phyloP scores from a whole-genome alignment of 1,284 basidiomycete species.

The Moesziomyces aphidis region DNA sequence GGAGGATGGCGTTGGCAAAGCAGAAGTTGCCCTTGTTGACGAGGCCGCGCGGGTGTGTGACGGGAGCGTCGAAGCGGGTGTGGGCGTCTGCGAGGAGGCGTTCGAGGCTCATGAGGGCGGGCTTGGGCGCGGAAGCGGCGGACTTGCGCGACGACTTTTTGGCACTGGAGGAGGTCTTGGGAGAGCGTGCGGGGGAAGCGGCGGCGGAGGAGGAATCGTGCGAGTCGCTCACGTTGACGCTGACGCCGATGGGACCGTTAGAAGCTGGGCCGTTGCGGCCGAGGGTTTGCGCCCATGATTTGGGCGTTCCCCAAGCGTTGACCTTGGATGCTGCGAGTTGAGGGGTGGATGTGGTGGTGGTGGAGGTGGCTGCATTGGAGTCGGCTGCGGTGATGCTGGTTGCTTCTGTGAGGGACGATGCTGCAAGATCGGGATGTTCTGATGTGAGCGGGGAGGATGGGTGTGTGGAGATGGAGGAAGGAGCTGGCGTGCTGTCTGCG shows the following conservation, averaged over 20 bases:
- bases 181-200: constrained; percentile 29
- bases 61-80: constrained; percentile 64
- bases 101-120: constrained; percentile 39
- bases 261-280: constrained; percentile 22
- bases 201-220: constrained; percentile 12
- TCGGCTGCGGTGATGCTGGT: constrained; percentile 34
- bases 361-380: constrained; percentile 8
- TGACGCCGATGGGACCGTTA: constrained; percentile 38
- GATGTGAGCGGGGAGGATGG: constrained; percentile 32
- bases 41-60: constrained; percentile 81
- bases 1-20: constrained; percentile 93
- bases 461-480: constrained; percentile 38
- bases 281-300: constrained; percentile 43
- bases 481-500: constrained; percentile 26
- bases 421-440: constrained; percentile 36
- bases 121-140: constrained; percentile 9
- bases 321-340: constrained; percentile 23
- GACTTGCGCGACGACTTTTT: constrained; percentile 32
- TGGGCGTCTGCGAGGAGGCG: constrained; percentile 48
- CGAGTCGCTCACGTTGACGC: constrained; percentile 36
- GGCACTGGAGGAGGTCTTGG: constrained; percentile 20
- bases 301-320: constrained; percentile 40
- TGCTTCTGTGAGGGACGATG: constrained; percentile 43
- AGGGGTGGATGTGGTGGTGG: constrained; percentile 18
- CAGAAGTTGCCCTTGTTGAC: constrained; percentile 98